phyloP scores from a whole-genome alignment of 2,329 filamentous ascomycete genomes.

The Xylaria sp. region DNA sequence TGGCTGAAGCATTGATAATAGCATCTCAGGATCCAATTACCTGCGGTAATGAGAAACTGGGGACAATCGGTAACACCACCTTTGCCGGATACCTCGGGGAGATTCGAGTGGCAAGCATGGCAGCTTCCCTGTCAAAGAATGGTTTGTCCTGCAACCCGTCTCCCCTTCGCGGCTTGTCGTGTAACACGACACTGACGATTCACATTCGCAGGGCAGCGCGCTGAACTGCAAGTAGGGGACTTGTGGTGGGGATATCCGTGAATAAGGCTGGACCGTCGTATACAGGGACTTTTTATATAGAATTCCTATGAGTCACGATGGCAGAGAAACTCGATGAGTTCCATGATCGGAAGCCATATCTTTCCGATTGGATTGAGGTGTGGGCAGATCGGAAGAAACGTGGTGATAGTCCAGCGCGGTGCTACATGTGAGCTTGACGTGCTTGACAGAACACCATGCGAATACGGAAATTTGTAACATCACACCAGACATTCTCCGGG shows the following conservation, averaged over 20 bases:
- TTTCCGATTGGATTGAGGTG: constrained; percentile 6
- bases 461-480: background rate
- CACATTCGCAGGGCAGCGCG: background rate
- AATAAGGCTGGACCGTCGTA: background rate
- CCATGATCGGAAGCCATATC: constrained; percentile 5
- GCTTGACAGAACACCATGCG: background rate
- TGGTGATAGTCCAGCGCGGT: constrained; percentile 1
- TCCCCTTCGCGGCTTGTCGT: constrained; percentile 5
- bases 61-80: background rate
- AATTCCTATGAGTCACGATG: background rate
- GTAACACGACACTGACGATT: constrained; percentile 8
- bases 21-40: background rate
- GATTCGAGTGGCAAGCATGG: background rate
- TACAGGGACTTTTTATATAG: background rate
- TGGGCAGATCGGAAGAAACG: background rate
- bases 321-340: background rate
- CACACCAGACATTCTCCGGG: background rate
- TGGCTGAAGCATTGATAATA: background rate
- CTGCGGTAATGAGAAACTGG: background rate
- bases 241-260: constrained; percentile 18
- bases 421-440: constrained; percentile 8
- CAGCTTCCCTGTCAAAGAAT: background rate
- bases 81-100: background rate
- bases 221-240: constrained; percentile 4
- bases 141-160: background rate